Conservation (phyloP, 2,329 filamentous ascomycete genomes). For the Ploettnerulaceae sp. region DNA sequence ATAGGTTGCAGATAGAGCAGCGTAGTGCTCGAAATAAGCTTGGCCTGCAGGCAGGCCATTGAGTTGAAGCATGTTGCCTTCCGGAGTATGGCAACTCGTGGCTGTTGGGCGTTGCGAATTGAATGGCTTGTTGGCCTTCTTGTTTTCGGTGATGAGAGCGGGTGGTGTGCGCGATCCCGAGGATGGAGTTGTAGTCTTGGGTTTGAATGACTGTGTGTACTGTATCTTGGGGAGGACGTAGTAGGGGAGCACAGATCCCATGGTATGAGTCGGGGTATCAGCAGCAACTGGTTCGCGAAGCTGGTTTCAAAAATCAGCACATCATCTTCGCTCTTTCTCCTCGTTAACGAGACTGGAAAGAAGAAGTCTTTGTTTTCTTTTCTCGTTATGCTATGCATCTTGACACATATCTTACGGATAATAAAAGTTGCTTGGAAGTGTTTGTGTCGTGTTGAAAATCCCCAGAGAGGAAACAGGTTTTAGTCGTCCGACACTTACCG, state of each 20-base stretch:
- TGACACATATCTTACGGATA: too few species aligned
- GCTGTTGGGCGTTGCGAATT: constrained; percentile 22
- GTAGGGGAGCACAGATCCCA: constrained; percentile 5
- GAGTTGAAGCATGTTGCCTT: constrained; percentile 12
- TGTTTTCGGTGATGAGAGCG: constrained; percentile 11
- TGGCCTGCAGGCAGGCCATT: constrained; percentile 16
- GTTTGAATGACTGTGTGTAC: constrained; percentile 7
- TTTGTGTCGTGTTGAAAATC: too few species aligned
- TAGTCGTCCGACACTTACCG: too few species aligned
- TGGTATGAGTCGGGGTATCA: constrained; percentile 2
- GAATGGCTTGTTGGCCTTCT: constrained; percentile 22
- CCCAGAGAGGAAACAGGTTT: too few species aligned
- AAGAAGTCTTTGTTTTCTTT: too few species aligned
- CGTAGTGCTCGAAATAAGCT: constrained; percentile 20
- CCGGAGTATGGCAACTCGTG: constrained; percentile 4
- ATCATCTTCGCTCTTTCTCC: too few species aligned
- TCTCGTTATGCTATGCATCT: too few species aligned
- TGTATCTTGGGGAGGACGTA: constrained; percentile 10
- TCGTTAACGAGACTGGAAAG: too few species aligned
- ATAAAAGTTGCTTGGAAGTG: too few species aligned
- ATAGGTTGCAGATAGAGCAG: constrained; percentile 18
- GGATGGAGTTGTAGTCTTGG: not conserved
- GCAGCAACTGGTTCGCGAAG: constrained; percentile 1
- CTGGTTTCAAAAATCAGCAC: too few species aligned
- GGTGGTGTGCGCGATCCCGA: constrained; percentile 7